Evolutionary conservation across 805 yeast genomes (phyloP).

Genomic region (Dipodascopsis uninucleata): DNA sequence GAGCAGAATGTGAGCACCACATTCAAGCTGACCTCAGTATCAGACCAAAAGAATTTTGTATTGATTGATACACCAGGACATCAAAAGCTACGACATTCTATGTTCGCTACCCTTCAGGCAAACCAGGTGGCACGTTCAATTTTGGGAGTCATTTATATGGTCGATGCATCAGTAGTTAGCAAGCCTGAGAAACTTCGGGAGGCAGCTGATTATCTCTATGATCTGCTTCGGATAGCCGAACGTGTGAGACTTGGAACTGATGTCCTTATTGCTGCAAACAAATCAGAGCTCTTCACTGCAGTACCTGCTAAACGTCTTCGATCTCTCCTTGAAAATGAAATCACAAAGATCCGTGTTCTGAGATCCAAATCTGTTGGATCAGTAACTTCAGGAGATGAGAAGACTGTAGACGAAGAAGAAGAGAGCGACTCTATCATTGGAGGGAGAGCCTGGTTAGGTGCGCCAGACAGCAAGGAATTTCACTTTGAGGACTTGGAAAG

Average conservation of each 20-base stretch:
- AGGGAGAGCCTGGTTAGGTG: conserved; percentile 14
- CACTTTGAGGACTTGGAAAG: conserved; percentile 21
- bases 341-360: conserved; percentile 52
- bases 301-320: conserved; percentile 63
- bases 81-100: conserved; percentile 59
- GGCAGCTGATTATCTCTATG: conserved; percentile 25
- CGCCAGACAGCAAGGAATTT: conserved; percentile 8
- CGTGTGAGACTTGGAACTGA: conserved; percentile 59
- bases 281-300: conserved; percentile 79
- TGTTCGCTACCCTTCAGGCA: conserved; percentile 47
- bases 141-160: conserved; percentile 66
- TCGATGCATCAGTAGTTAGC: conserved; percentile 60
- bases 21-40: conserved; percentile 42
- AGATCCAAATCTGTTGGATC: conserved; percentile 48
- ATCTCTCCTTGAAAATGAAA: conserved; percentile 58
- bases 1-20: conserved; percentile 43
- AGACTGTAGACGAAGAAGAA: conserved; percentile 6
- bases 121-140: conserved; percentile 41
- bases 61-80: conserved; percentile 89
- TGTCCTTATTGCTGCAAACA: conserved; percentile 76
- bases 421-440: conserved; percentile 7
- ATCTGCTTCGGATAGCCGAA: conserved; percentile 46
- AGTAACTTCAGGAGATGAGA: conserved; percentile 13
- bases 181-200: conserved; percentile 25
- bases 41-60: conserved; percentile 42